phyloP scores from a whole-genome alignment of 139 green algal genomes.

The Ettlia oleoabundans region DNA sequence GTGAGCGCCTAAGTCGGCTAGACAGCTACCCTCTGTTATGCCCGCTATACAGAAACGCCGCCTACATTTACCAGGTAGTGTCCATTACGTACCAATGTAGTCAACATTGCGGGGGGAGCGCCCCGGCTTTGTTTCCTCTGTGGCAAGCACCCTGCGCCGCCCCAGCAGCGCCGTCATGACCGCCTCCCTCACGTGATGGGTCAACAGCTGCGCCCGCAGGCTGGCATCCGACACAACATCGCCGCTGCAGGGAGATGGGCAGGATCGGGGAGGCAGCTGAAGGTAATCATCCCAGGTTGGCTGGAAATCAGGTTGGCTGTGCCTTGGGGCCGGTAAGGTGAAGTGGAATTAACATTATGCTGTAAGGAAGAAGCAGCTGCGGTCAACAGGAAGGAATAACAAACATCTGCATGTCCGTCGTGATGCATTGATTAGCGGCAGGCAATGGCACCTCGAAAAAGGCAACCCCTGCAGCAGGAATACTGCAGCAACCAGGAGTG shows the following conservation, averaged over 20 bases:
- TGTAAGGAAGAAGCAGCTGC: too few relatives aligned
- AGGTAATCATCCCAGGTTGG: too few relatives aligned
- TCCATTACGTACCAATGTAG: constrained; percentile 76
- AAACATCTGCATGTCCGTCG: too few relatives aligned
- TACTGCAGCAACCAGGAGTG: not conserved
- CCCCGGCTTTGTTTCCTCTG: constrained; percentile 79
- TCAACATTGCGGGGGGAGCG: constrained; percentile 80
- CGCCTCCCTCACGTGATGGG: constrained; percentile 55
- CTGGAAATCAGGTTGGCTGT: too few relatives aligned
- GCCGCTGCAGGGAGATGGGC: constrained; percentile 23
- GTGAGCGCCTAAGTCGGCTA: too few relatives aligned
- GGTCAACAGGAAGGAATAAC: too few relatives aligned
- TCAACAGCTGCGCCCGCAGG: constrained; percentile 48
- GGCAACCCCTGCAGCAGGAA: not conserved
- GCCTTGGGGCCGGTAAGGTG: not conserved
- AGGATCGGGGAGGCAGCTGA: not conserved
- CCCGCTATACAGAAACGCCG: not conserved
- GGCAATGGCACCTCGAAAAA: not conserved
- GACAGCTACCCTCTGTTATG: not conserved
- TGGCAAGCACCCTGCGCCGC: constrained; percentile 55
- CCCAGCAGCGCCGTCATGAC: constrained; percentile 72
- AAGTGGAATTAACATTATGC: too few relatives aligned
- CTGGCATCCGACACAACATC: constrained; percentile 74
- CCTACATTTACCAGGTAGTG: constrained; percentile 75
- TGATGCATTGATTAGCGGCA: too few relatives aligned